Conservation (phyloP, 139 green algal genomes). For the Tetradesmus lagerheimii region DNA sequence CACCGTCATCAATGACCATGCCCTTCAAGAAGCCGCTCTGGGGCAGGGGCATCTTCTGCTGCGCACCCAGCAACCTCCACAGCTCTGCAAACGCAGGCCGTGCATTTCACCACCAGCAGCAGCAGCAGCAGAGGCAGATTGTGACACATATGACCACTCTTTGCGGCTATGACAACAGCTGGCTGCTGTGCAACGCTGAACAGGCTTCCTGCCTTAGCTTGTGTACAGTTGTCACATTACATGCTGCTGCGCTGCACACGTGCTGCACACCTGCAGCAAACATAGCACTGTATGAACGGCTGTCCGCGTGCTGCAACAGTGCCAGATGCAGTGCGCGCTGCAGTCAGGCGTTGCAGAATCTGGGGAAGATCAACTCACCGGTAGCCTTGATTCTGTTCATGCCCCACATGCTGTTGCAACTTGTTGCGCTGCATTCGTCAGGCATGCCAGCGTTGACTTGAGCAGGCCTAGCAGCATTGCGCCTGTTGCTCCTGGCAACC, state of each 20-base stretch:
- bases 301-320: too few species aligned
- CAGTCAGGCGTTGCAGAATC: too few species aligned
- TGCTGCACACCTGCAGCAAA: too few species aligned
- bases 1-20: background rate
- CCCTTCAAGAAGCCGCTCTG: background rate
- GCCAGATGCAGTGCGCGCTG: too few species aligned
- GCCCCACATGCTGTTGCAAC: background rate
- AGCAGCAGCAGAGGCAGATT: background rate
- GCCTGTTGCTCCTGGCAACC: background rate
- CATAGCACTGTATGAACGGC: too few species aligned
- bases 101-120: background rate
- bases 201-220: too few species aligned
- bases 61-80: background rate
- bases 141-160: too few species aligned
- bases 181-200: too few species aligned
- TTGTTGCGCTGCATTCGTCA: background rate
- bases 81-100: background rate
- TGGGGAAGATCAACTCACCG: background rate
- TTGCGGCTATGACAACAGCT: too few species aligned
- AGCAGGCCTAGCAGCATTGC: background rate
- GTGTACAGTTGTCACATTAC: too few species aligned
- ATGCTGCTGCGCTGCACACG: too few species aligned
- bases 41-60: background rate
- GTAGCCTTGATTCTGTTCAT: background rate
- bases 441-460: background rate